Conservation (phyloP, 768 basidiomycete species). For the Russula sp. region DNA sequence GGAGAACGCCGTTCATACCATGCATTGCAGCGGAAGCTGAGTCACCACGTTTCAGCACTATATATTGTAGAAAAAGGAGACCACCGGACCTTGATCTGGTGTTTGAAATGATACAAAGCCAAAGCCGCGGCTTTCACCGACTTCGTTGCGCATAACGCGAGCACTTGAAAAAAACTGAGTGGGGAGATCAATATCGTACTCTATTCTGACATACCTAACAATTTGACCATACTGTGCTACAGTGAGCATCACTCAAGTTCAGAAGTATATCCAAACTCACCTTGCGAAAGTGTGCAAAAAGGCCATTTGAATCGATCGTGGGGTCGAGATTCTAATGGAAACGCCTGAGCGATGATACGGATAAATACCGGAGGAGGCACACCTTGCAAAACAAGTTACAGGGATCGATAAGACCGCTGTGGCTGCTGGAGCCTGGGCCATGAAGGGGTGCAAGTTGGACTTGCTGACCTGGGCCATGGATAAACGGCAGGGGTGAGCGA, state of each 20-base stretch:
- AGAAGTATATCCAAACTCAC: conserved; percentile 33
- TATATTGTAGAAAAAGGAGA: conserved; percentile 1
- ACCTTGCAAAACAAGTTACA: conserved; percentile 90
- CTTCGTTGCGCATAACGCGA: conserved; percentile 86
- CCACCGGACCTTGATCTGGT: conserved; percentile 60
- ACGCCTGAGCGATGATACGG: conserved; percentile 7
- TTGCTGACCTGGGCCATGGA: conserved; percentile 87
- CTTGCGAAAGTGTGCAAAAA: conserved; percentile 77
- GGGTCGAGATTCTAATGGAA: conserved; percentile 69
- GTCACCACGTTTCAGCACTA: not conserved
- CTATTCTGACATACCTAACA: conserved; percentile 51
- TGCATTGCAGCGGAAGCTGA: conserved; percentile 67
- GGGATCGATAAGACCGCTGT: conserved; percentile 84
- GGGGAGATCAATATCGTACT: not conserved
- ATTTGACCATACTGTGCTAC: conserved; percentile 70
- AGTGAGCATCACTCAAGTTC: not conserved
- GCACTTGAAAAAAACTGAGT: conserved; percentile 44
- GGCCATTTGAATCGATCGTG: conserved; percentile 74
- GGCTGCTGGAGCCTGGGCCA: conserved; percentile 75
- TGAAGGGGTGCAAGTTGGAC: conserved; percentile 69
- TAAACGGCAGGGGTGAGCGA: conserved; percentile 46
- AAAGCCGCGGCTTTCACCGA: conserved; percentile 75
- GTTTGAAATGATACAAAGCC: conserved; percentile 86
- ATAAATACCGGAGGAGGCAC: conserved; percentile 15
- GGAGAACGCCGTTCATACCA: conserved; percentile 66